These are phyloP conservation scores for Yamadazyma triangularis DNA, from an alignment of 1,139 yeast genomes.

Conservation along the genomic window DNA sequence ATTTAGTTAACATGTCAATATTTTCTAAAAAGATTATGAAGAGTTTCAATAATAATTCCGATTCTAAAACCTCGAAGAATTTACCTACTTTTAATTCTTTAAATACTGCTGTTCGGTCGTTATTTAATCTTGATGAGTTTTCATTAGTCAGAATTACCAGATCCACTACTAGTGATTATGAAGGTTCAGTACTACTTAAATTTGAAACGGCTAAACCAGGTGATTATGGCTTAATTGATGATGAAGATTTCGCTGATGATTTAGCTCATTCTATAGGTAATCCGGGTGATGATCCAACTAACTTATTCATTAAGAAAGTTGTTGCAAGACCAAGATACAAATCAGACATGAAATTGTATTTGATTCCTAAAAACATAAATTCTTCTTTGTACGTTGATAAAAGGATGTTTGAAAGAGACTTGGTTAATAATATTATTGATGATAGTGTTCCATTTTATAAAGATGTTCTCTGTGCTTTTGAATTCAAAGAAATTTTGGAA, in stretches of 20 bases:
- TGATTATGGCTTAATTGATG: constrained; percentile 45
- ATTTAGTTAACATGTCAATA: constrained; percentile 31
- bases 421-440: constrained; percentile 45
- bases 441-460: constrained; percentile 15
- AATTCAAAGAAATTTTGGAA: constrained; percentile 15
- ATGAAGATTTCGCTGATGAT: constrained; percentile 40
- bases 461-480: constrained; percentile 22
- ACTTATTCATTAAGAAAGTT: constrained; percentile 42
- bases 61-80: neutral
- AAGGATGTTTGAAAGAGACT: constrained; percentile 49
- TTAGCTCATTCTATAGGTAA: constrained; percentile 37
- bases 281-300: constrained; percentile 37
- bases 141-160: constrained; percentile 50
- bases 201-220: constrained; percentile 55
- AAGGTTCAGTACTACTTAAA: constrained; percentile 47
- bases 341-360: constrained; percentile 45
- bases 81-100: constrained; percentile 41
- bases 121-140: constrained; percentile 39
- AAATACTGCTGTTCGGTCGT: constrained; percentile 40
- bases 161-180: constrained; percentile 48
- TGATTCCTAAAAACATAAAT: constrained; percentile 27
- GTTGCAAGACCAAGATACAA: constrained; percentile 52
- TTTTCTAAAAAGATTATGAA: constrained; percentile 35
- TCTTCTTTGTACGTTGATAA: constrained; percentile 47
- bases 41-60: constrained; percentile 22